These are phyloP conservation scores for Alternaria ethzedia DNA, from an alignment of 2,329 filamentous ascomycete species.

Conservation along the genomic window DNA sequence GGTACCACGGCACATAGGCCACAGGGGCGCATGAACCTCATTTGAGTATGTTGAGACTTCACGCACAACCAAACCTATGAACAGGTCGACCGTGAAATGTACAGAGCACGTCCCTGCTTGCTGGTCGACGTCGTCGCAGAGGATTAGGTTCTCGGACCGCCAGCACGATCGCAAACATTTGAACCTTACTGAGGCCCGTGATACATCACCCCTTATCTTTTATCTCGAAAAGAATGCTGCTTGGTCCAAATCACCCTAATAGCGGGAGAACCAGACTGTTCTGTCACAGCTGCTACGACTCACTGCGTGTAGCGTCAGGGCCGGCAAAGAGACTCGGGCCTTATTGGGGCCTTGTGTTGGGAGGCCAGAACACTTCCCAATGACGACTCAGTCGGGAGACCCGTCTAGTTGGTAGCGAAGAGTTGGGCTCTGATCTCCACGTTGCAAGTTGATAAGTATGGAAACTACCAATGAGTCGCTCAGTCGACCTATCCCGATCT, in stretches of 20 bases:
- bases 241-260: not conserved
- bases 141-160: not conserved
- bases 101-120: not conserved
- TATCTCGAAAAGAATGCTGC: not conserved
- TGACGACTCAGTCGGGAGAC: not conserved
- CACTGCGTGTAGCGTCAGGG: not conserved
- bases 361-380: not conserved
- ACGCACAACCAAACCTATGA: not conserved
- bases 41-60: not conserved
- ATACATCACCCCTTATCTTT: not conserved
- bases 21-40: not conserved
- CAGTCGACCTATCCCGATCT: constrained; percentile 7
- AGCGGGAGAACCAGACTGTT: not conserved
- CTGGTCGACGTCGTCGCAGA: not conserved
- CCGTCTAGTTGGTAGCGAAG: not conserved
- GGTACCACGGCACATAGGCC: not conserved
- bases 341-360: not conserved
- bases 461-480: constrained; percentile 8
- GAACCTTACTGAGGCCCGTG: not conserved
- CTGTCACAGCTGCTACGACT: not conserved
- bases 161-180: not conserved
- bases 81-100: not conserved
- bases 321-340: not conserved
- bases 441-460: not conserved
- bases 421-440: not conserved